Evolutionary conservation across 1,139 yeast genomes (phyloP), one percentile per base, ranked within the genome.

Genomic region (Pichia sp.): DNA sequence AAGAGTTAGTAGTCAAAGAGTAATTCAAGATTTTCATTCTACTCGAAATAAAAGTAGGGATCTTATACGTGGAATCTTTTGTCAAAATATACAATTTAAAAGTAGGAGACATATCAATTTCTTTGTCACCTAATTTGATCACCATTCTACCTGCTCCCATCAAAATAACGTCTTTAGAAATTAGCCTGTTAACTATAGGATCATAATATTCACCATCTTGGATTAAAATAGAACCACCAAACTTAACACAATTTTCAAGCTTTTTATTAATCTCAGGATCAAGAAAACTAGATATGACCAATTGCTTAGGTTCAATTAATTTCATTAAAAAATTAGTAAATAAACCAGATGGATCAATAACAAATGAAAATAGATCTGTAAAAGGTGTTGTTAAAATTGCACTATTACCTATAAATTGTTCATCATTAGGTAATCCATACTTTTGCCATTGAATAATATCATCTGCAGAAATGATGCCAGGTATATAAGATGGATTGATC

Each of bases 181-280:
- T 62, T 2, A 89, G 60, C 0, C 81, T 69, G 44, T 76, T 76
- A 19, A 89, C 56, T 11, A 84, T 63, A 0, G 96, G 95, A 57
- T 89, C 91, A 55, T 76, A 78, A 51, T 72, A 66, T 55, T 89
- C 96, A 3, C 89, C 87, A 60, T 89, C 93, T 51, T 76, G 78
- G 24, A 89, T 71, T 11, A 89, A 57, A 9, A 89, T 65, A 0
- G 74, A 56, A 5, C 87, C 88, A 8, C 98, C 97, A 66, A 89
- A 89, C 47, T 93, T 67, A 22, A 89, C 60, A 0, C 95, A 80
- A 55, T 87, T 83, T 56, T 87, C 95, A 21, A 89, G 60, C 40
- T 78, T 84, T 52, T 77, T 81, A 5, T 74, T 58, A 57, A 81
- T 84, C 0, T 81, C 74, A n/a, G 72, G 74, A 52, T 83, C 86